These are phyloP conservation scores for Grosmannia clavigera DNA, from an alignment of 2,329 filamentous ascomycete species.

Conservation along the genomic window DNA sequence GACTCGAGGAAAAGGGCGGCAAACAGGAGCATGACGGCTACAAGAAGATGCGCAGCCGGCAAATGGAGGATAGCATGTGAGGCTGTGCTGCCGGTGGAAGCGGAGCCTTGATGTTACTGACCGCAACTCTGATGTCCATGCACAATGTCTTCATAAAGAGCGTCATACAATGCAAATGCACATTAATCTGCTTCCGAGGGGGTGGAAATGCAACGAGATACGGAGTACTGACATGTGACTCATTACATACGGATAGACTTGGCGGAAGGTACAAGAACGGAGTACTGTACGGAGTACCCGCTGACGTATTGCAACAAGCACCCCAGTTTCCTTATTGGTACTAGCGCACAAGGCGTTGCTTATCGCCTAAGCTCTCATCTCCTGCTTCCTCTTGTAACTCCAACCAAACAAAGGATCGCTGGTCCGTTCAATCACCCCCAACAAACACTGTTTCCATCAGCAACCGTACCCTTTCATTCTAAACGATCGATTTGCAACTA, in stretches of 20 bases:
- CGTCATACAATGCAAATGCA: background rate
- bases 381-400: background rate
- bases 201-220: too few relatives aligned
- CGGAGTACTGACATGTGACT: too few relatives aligned
- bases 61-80: conserved; percentile 56
- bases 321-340: background rate
- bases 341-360: background rate
- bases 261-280: too few relatives aligned
- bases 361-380: background rate
- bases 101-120: background rate
- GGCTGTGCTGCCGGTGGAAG: background rate
- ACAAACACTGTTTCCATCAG: background rate
- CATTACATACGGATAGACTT: too few relatives aligned
- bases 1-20: conserved; percentile 51
- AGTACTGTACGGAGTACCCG: background rate
- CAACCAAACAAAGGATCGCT: background rate
- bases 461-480: background rate
- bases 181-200: background rate
- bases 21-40: conserved; percentile 53
- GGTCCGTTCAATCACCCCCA: background rate
- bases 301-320: background rate
- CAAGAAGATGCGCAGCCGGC: conserved; percentile 51
- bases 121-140: background rate
- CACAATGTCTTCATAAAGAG: background rate
- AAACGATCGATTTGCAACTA: conserved; percentile 14